These are phyloP conservation scores for Manihot esculenta DNA, from an alignment of 441 rosid genomes.

Conservation along the genomic window DNA sequence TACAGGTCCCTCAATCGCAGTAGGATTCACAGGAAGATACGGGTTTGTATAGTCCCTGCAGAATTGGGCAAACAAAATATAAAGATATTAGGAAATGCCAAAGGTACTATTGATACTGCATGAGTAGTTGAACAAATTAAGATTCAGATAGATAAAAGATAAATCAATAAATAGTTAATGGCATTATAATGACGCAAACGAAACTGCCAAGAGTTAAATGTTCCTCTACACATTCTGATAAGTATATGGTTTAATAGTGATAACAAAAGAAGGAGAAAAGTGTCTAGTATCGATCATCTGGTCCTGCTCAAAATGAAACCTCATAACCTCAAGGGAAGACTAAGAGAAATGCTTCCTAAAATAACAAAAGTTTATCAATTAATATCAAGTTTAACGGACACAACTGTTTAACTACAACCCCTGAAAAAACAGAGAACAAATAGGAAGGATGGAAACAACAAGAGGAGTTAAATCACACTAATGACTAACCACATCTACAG, in stretches of 20 bases:
- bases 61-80: constrained; percentile 14
- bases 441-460: neutral
- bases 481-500: neutral
- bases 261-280: neutral
- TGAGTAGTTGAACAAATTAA: neutral
- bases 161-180: neutral
- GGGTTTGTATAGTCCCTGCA: constrained; percentile 98
- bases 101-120: constrained; percentile 3
- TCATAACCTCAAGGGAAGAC: neutral
- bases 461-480: neutral
- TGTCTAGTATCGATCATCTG: neutral
- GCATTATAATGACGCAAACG: neutral
- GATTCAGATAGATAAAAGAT: neutral
- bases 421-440: neutral
- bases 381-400: neutral
- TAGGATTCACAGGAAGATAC: constrained; percentile 95
- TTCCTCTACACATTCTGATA: constrained; percentile 1
- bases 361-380: neutral
- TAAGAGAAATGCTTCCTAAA: neutral
- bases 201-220: neutral
- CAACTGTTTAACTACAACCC: neutral
- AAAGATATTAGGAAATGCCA: constrained; percentile 14
- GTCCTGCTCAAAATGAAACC: neutral
- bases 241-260: neutral
- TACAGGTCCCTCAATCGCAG: constrained; percentile 80